These are phyloP conservation scores for Arabis alpina DNA, from an alignment of 345 rosid species.

Conservation along the genomic window DNA sequence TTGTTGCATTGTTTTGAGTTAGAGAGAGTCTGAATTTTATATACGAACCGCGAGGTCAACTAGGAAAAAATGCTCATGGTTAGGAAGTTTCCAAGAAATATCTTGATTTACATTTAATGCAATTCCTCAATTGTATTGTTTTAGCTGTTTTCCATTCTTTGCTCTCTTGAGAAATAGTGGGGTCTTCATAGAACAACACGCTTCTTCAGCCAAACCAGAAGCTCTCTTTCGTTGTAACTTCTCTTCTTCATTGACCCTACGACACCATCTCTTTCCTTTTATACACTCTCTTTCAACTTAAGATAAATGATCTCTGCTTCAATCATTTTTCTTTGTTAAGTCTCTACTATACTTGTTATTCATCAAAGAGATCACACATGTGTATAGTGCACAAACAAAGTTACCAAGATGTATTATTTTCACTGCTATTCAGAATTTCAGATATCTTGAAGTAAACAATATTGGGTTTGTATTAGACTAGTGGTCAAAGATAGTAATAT, in stretches of 20 bases:
- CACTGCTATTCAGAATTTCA: not conserved
- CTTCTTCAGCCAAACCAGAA: constrained; percentile 29
- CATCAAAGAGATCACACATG: not conserved
- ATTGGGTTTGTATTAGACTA: not conserved
- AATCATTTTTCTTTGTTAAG: constrained; percentile 2
- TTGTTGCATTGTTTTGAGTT: not conserved
- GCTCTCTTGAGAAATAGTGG: constrained; percentile 29
- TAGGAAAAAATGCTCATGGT: constrained; percentile 14
- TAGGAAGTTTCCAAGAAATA: constrained; percentile 27
- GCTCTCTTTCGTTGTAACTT: constrained; percentile 36
- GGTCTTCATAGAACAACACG: constrained; percentile 35
- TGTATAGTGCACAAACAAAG: constrained; percentile 1
- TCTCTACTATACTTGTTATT: not conserved
- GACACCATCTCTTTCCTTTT: constrained; percentile 4
- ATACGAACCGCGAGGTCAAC: constrained; percentile 1
- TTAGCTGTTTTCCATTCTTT: constrained; percentile 1
- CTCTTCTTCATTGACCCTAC: not conserved
- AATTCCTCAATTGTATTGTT: not conserved
- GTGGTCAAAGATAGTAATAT: constrained; percentile 18
- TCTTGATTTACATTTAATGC: constrained; percentile 36
- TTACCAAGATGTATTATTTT: not conserved
- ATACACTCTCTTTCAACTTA: constrained; percentile 4
- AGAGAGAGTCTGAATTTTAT: constrained; percentile 25
- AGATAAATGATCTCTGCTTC: constrained; percentile 20
- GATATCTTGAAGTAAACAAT: constrained; percentile 1